Conservation (phyloP, 192 early-diverging fungal genomes). For the Ambispora gerdemannii region DNA sequence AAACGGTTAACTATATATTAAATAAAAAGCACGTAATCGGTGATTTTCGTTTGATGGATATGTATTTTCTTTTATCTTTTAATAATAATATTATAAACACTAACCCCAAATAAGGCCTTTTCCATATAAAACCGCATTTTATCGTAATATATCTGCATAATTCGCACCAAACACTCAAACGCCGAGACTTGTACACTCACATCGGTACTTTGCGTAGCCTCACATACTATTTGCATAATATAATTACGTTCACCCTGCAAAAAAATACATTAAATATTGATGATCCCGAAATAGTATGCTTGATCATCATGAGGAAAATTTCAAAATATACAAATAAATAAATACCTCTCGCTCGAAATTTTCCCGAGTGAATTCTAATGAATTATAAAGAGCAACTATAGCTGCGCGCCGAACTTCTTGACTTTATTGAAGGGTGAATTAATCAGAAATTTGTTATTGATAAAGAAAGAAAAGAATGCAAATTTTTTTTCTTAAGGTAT, state of each 20-base stretch:
- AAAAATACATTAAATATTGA: conserved; percentile 14
- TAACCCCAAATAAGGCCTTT: conserved; percentile 87
- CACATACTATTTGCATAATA: conserved; percentile 98
- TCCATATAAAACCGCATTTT: conserved; percentile 97
- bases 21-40: too few relatives aligned
- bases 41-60: neutral
- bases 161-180: conserved; percentile 96
- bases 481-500: neutral
- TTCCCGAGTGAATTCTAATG: conserved; percentile 89
- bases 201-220: conserved; percentile 80
- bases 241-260: conserved; percentile 86
- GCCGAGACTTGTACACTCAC: conserved; percentile 78
- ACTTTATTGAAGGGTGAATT: conserved; percentile 36
- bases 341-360: conserved; percentile 88
- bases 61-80: too few relatives aligned
- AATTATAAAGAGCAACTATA: conserved; percentile 87
- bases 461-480: conserved; percentile 24
- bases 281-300: too few relatives aligned
- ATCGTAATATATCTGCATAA: conserved; percentile 96
- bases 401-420: conserved; percentile 87
- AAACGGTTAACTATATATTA: conserved; percentile 68
- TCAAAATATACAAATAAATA: neutral
- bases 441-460: neutral
- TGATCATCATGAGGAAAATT: conserved; percentile 5
- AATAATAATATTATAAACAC: too few relatives aligned